Evolutionary conservation across 768 basidiomycete genomes (phyloP).

Genomic region (Mycena polygramma): DNA sequence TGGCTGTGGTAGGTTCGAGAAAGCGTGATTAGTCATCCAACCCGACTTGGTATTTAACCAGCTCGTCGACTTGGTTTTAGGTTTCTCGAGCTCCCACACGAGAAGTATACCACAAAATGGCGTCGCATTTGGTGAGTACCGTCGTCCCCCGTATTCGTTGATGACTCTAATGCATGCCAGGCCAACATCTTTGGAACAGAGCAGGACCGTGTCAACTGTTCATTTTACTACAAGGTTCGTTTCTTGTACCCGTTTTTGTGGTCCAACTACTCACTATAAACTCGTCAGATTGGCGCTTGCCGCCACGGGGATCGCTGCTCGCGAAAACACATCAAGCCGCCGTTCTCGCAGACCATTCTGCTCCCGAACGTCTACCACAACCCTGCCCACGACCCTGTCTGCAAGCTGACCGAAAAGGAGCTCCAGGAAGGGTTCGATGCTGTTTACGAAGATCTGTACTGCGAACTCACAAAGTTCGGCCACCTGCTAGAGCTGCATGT

Average conservation of each 20-base stretch:
- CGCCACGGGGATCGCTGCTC: constrained; percentile 99
- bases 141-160: constrained; percentile 36
- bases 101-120: constrained; percentile 52
- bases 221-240: constrained; percentile 92
- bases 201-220: constrained; percentile 97
- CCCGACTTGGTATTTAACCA: background rate
- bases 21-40: constrained; percentile 13
- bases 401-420: constrained; percentile 89
- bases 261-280: constrained; percentile 29
- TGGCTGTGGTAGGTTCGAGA: constrained; percentile 22
- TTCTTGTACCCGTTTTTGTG: constrained; percentile 20
- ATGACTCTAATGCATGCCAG: constrained; percentile 51
- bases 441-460: constrained; percentile 96
- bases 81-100: constrained; percentile 17
- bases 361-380: constrained; percentile 99
- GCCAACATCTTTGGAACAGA: constrained; percentile 97
- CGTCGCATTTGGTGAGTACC: constrained; percentile 79
- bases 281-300: constrained; percentile 92
- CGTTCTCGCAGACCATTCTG: constrained; percentile 97
- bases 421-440: constrained; percentile 93
- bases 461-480: constrained; percentile 94
- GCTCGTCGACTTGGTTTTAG: constrained; percentile 23
- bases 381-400: constrained; percentile 92
- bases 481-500: constrained; percentile 96
- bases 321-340: constrained; percentile 97